phyloP scores from a whole-genome alignment of 805 yeast genomes.

The Starmerella sp. region DNA sequence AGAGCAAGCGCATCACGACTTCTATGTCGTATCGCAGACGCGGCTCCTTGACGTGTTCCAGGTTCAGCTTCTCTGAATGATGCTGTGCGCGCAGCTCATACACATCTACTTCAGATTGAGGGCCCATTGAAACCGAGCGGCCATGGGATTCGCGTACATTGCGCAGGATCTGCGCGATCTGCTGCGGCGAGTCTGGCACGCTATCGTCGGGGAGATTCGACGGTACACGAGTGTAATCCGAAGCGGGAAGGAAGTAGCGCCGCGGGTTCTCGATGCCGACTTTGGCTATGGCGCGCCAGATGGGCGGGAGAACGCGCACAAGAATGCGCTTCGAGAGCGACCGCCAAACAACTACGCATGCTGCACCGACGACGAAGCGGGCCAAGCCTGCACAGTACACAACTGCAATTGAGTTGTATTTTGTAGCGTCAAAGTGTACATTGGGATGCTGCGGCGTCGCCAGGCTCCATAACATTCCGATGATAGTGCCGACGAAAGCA shows the following conservation, averaged over 20 bases:
- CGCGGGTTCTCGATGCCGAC: conserved; percentile 34
- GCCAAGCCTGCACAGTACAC: conserved; percentile 31
- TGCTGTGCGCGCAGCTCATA: conserved; percentile 28
- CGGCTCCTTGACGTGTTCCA: conserved; percentile 25
- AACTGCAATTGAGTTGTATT: conserved; percentile 21
- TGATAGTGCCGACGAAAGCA: conserved; percentile 73
- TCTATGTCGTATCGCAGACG: conserved; percentile 56
- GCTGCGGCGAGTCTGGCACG: conserved; percentile 29
- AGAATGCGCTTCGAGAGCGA: conserved; percentile 56
- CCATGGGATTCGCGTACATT: conserved; percentile 22
- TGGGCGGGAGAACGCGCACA: conserved; percentile 46
- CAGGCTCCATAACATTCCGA: conserved; percentile 41
- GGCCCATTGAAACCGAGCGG: conserved; percentile 33
- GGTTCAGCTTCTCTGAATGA: conserved; percentile 15
- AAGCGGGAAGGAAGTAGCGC: conserved; percentile 30
- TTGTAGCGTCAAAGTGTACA: background rate
- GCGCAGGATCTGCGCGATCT: conserved; percentile 26
- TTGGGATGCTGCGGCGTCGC: background rate
- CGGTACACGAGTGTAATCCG: conserved; percentile 29
- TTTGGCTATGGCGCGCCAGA: conserved; percentile 36
- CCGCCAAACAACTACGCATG: conserved; percentile 61
- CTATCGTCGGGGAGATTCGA: conserved; percentile 18
- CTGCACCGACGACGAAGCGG: conserved; percentile 53
- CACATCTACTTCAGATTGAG: conserved; percentile 34
- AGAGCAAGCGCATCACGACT: conserved; percentile 61